Evolutionary conservation across 1,284 basidiomycete genomes (phyloP).

Genomic region (Pseudozyma thailandica): DNA sequence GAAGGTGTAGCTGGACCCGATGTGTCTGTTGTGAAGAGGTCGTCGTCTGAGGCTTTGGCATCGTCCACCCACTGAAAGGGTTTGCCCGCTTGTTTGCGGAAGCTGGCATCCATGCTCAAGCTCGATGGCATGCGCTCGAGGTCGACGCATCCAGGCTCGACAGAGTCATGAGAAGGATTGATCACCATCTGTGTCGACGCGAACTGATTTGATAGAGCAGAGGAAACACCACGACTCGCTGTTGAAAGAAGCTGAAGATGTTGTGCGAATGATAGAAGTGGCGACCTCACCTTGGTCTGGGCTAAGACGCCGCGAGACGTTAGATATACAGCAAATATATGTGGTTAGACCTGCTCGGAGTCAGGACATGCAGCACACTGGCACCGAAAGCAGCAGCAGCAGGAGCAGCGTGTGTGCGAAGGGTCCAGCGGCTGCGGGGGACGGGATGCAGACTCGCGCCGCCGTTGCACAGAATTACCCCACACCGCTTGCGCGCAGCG

Average conservation of each 20-base stretch:
- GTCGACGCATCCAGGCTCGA: slow-evolving; percentile 17
- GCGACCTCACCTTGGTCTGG: no score
- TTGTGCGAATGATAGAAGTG: no score
- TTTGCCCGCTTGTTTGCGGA: slow-evolving; percentile 22
- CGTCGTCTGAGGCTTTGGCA: slow-evolving; percentile 16
- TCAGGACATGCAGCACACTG: no score
- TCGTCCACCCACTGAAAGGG: slow-evolving; percentile 41
- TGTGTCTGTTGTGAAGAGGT: slow-evolving; percentile 23
- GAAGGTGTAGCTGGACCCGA: slow-evolving; percentile 22
- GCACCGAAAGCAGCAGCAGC: no score
- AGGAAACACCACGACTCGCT: no score
- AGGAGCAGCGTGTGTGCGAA: no score
- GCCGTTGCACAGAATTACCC: not conserved
- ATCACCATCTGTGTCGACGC: slow-evolving; percentile 5
- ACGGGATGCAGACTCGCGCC: not conserved
- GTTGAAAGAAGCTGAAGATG: no score
- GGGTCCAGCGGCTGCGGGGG: not conserved
- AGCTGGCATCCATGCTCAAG: slow-evolving; percentile 28
- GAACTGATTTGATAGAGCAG: not conserved
- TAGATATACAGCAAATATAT: no score
- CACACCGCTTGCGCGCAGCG: not conserved
- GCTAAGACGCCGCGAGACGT: no score
- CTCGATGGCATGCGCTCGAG: slow-evolving; percentile 29
- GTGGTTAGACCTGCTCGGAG: no score
- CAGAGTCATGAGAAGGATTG: not conserved